These are phyloP conservation scores for Aplosporella prunicola DNA, from an alignment of 2,329 filamentous ascomycete species.

Conservation along the genomic window DNA sequence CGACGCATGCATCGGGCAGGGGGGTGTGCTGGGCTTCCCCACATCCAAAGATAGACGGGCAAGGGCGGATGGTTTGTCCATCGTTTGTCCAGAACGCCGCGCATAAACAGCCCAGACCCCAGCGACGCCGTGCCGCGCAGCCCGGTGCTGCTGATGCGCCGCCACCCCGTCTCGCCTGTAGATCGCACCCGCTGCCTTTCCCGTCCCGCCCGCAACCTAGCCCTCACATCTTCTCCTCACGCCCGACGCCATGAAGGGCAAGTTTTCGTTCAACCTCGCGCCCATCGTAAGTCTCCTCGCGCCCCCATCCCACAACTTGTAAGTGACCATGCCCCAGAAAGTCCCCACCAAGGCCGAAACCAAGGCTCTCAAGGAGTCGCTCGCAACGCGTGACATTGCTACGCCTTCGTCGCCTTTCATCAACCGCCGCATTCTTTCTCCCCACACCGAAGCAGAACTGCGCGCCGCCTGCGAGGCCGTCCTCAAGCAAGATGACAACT, in stretches of 20 bases:
- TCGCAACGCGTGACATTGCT: conserved; percentile 21
- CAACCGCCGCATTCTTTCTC: conserved; percentile 34
- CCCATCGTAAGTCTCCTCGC: conserved; percentile 34
- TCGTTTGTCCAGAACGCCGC: too few species aligned
- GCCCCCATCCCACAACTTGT: conserved; percentile 12
- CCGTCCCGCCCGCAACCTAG: too few species aligned
- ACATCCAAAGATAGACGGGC: too few species aligned
- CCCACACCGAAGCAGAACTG: conserved; percentile 35
- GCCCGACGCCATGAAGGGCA: conserved; percentile 30
- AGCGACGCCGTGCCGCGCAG: too few species aligned
- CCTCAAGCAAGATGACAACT: conserved; percentile 34
- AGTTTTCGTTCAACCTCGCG: conserved; percentile 36
- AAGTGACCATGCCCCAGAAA: conserved; percentile 19
- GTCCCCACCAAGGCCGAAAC: conserved; percentile 23
- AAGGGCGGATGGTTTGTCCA: too few species aligned
- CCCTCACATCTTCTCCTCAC: too few species aligned
- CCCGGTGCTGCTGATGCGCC: too few species aligned
- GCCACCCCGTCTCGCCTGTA: not conserved
- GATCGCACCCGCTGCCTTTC: too few species aligned
- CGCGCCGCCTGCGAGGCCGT: conserved; percentile 35
- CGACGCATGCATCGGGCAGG: too few species aligned
- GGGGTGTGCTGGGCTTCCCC: too few species aligned
- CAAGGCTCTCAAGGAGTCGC: conserved; percentile 19
- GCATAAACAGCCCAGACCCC: too few species aligned
- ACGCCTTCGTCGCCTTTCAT: conserved; percentile 34